Percentiles rank a stretch among this genome's conserved stretches.
phyloP scores from a whole-genome alignment of 495 filamentous ascomycete genomes.

The Trichoderma orchidacearum region DNA sequence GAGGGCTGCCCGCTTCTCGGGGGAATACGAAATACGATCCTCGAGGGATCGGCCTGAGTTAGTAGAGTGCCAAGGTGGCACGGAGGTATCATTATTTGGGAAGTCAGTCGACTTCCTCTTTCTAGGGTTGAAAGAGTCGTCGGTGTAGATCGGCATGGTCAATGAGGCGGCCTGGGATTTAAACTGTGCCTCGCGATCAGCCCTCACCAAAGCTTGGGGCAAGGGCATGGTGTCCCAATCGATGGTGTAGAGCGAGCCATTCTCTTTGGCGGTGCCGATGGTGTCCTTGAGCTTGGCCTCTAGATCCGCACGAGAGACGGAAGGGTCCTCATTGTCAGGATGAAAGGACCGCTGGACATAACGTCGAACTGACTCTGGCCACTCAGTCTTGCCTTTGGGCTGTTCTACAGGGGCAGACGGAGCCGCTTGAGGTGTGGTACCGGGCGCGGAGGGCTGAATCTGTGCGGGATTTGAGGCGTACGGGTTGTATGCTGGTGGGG shows the following conservation, averaged over 20 bases:
- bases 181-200: slow-evolving; percentile 40
- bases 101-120: slow-evolving; percentile 74
- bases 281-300: slow-evolving; percentile 72
- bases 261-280: slow-evolving; percentile 68
- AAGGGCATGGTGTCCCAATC: slow-evolving; percentile 76
- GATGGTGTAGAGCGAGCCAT: slow-evolving; percentile 48
- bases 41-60: slow-evolving; percentile 51
- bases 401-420: slow-evolving; percentile 10
- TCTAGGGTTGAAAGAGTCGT: slow-evolving; percentile 23
- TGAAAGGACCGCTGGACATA: slow-evolving; percentile 82
- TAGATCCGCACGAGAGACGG: slow-evolving; percentile 55
- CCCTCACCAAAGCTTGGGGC: slow-evolving; percentile 75
- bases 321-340: slow-evolving; percentile 49
- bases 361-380: slow-evolving; percentile 58
- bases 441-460: slow-evolving; percentile 6
- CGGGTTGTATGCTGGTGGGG: slow-evolving; percentile 13
- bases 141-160: neutral
- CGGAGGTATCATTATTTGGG: slow-evolving; percentile 20
- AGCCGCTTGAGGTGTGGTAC: slow-evolving; percentile 9
- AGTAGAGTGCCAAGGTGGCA: slow-evolving; percentile 63
- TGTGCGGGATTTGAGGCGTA: slow-evolving; percentile 6
- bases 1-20: slow-evolving; percentile 41
- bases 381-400: slow-evolving; percentile 48
- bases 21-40: slow-evolving; percentile 51
- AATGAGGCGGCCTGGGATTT: slow-evolving; percentile 5